Evolutionary conservation across 306 rosid species (phyloP).

Genomic region (Quercus mongolica): DNA sequence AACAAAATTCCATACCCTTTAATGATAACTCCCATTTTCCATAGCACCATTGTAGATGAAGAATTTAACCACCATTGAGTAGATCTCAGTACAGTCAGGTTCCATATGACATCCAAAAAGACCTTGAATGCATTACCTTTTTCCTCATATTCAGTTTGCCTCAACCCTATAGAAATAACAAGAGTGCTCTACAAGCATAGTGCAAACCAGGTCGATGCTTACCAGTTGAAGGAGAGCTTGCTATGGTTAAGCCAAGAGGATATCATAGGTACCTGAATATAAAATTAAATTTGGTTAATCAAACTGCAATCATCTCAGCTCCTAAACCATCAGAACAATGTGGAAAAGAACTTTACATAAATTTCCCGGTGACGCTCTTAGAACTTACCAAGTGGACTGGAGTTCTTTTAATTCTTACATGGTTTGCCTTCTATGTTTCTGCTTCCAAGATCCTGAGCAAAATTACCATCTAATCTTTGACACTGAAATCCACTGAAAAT

Average conservation of each 20-base stretch:
- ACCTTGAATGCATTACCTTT: neutral
- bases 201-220: neutral
- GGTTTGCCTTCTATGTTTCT: slow-evolving; percentile 11
- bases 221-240: neutral
- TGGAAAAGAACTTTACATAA: neutral
- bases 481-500: neutral
- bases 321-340: neutral
- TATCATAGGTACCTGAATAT: neutral
- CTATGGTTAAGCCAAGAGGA: neutral
- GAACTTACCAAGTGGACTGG: slow-evolving; percentile 10
- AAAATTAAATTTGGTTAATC: neutral
- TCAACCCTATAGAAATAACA: neutral
- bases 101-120: neutral
- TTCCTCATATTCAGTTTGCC: neutral
- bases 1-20: neutral
- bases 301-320: neutral
- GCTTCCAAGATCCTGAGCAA: slow-evolving; percentile 18
- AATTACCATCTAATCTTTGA: slow-evolving; percentile 14
- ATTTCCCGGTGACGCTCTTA: neutral
- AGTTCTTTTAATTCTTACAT: neutral
- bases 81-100: neutral
- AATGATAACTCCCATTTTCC: neutral
- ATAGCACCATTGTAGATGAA: neutral
- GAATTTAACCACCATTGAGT: neutral
- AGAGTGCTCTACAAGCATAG: neutral